Percentiles rank a stretch among this genome's conserved stretches.
phyloP scores from a whole-genome alignment of 1,139 yeast species.

The Pneumocystis carinii region DNA sequence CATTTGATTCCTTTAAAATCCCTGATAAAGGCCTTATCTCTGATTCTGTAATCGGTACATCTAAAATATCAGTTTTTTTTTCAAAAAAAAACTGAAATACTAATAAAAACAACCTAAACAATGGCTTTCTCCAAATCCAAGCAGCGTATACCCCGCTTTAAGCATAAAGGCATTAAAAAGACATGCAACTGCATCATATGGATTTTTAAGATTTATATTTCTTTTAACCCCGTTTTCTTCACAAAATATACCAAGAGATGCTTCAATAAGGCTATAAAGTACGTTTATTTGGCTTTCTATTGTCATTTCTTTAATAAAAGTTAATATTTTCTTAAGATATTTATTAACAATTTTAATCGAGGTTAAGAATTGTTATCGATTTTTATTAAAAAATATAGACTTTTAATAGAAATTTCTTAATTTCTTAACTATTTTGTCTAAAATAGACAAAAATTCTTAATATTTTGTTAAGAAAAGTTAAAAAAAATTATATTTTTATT shows the following conservation, averaged over 20 bases:
- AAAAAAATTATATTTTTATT: too few species aligned
- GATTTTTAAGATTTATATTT: conserved; percentile 1
- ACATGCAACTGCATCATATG: conserved; percentile 13
- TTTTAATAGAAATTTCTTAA: too few species aligned
- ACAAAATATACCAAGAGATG: background rate
- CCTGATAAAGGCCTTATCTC: conserved; percentile 3
- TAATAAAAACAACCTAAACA: background rate
- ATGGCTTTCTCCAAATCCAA: conserved; percentile 10
- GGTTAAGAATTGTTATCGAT: too few species aligned
- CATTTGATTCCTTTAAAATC: conserved; percentile 5
- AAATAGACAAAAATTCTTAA: too few species aligned
- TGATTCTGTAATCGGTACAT: background rate
- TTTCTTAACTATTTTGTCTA: too few species aligned
- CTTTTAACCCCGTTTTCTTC: background rate
- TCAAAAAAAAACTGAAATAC: background rate
- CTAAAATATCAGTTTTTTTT: background rate
- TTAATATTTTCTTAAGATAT: background rate
- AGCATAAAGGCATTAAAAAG: conserved; percentile 14
- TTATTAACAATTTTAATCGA: too few species aligned
- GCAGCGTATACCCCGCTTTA: conserved; percentile 12
- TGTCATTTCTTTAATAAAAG: background rate
- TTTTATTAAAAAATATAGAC: too few species aligned
- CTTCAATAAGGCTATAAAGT: background rate
- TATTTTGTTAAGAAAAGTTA: too few species aligned
- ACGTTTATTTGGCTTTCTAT: background rate